Base-by-base conservation (phyloP, 176 grass and related monocot species). In the Poa pratensis region DNA sequence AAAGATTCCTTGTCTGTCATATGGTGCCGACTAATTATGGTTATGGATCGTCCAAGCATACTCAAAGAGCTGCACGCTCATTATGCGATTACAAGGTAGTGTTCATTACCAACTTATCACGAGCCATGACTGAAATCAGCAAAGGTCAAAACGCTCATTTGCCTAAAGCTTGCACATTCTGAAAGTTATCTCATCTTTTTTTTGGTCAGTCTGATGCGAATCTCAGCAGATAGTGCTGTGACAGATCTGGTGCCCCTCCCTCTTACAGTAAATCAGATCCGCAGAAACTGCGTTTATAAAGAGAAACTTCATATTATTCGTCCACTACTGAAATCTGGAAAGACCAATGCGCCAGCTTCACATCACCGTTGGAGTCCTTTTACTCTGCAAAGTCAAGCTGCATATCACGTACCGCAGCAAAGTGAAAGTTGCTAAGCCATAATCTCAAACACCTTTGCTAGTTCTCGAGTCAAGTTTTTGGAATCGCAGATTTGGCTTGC, bases 161-260 rank as follows among this genome's bases (percentile, higher is more conserved):
- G 7, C 27, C 26, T 26, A 19, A n/a, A n/a, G n/a, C n/a, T 75
- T 75, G 64, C 9, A 12, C n/a, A 63, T 69, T 73, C 83, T 83
- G 42, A 43, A 39, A 54, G n/a, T 30, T 8, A 32, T 14, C 15
- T 48, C 15, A 10, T 23, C 14, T 68, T 22, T 57, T 22, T 57
- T 32, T 49, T 51, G 3, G 28, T 35, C 66, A 84, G 52, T 65
- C 5, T 79, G 9, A 6, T 45, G n/a, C 63, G 54, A 52, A 79
- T 73, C 43, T 76, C 59, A 53, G 2, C 17, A 26, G 40, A 22
- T 45, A 63, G 74, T 63, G 74, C 65, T 51, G 75, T 64, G 65
- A 61, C 76, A 63, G 18, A 8, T 61, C 52, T 39, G 35, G 60
- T 12, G 3, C 17, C 57, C n/a, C 0, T 24, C n/a, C 35, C 42